Percentiles rank a stretch among this genome's conserved stretches.
phyloP scores from a whole-genome alignment of 495 filamentous ascomycete species.

The Cudoniella acicularis region DNA sequence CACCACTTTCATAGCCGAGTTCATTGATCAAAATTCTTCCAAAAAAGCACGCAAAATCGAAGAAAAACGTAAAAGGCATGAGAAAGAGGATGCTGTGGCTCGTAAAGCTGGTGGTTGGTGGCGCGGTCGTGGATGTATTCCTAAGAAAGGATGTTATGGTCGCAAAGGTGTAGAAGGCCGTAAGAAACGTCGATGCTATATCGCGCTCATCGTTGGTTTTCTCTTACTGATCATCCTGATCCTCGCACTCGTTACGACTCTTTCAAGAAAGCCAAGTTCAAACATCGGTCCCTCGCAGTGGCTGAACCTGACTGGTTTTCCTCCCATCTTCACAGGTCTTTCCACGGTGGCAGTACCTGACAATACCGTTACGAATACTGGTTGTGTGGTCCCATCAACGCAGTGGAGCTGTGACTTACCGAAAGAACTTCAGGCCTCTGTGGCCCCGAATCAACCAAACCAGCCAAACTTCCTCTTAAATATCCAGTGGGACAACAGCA shows the following conservation, averaged over 20 bases:
- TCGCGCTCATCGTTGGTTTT: constrained; percentile 48
- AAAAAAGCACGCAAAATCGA: constrained; percentile 41
- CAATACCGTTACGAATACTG: constrained; percentile 49
- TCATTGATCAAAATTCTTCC: constrained; percentile 26
- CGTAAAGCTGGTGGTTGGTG: constrained; percentile 55
- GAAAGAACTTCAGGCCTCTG: constrained; percentile 62
- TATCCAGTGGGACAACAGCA: constrained; percentile 75
- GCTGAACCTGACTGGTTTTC: constrained; percentile 81
- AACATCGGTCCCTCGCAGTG: constrained; percentile 52
- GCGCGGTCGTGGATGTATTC: constrained; percentile 56
- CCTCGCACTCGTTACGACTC: constrained; percentile 55
- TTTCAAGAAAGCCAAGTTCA: constrained; percentile 43
- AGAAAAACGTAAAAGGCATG: constrained; percentile 51
- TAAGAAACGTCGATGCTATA: constrained; percentile 58
- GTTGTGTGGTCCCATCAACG: constrained; percentile 63
- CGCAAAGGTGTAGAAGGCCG: constrained; percentile 59
- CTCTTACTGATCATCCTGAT: constrained; percentile 56
- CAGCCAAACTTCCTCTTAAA: constrained; percentile 76
- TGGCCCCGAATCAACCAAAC: constrained; percentile 54
- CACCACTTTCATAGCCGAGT: constrained; percentile 7
- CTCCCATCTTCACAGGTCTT: constrained; percentile 80
- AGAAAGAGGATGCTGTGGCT: constrained; percentile 58
- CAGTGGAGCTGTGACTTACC: constrained; percentile 83
- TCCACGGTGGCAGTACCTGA: constrained; percentile 69
- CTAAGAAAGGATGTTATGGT: constrained; percentile 57